Evolutionary conservation across 208 protist genomes (phyloP), one percentile per base, ranked within the genome.

Genomic region (Trypanosoma melophagium): DNA sequence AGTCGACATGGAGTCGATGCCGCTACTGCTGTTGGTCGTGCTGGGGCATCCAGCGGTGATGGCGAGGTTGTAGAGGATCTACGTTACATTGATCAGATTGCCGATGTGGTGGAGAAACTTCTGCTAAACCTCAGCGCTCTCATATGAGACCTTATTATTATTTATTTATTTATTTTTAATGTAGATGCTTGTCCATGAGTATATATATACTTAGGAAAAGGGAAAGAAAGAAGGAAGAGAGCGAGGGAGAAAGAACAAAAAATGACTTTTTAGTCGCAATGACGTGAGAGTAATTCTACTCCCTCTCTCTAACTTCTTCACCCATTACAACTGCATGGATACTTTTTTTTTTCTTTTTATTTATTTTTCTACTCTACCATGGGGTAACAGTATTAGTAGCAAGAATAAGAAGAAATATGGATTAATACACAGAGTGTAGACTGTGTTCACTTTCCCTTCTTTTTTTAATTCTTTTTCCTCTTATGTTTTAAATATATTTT

Each of bases 21-120:
- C 5, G 16, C 8, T 31, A 21, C 55, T 45, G 8, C 44, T 59
- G 38, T 55, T 60, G 44, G 56, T 35, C 28, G 28, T 35, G 28
- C 28, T 1, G 28, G 28, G 1, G 28, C 3, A 7, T 35, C 28
- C 28, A 35, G 28, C 28, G 28, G 28, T 35, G 28, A 35, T 35
- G 28, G 28, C 1, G 28, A 35, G 28, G 28, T 5, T 1, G 5
- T 35, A 65, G 69, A 77, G 73, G 40, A 76, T 61, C 7, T 55
- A 2, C 79, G 72, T 51, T 82, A 87, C 61, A 80, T 79, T 4
- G 70, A 71, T 44, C 84, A 94, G 66, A 87, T 89, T 44, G 83
- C 85, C 0, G 81, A 84, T 42, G 25, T 94, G 35, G 85, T 94
- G 50, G 88, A 87, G 45, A 90, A 89, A 71, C 62, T 91, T 45